Base-by-base conservation (phyloP, 139 green algal species). In the Picochlorum sp. region DNA sequence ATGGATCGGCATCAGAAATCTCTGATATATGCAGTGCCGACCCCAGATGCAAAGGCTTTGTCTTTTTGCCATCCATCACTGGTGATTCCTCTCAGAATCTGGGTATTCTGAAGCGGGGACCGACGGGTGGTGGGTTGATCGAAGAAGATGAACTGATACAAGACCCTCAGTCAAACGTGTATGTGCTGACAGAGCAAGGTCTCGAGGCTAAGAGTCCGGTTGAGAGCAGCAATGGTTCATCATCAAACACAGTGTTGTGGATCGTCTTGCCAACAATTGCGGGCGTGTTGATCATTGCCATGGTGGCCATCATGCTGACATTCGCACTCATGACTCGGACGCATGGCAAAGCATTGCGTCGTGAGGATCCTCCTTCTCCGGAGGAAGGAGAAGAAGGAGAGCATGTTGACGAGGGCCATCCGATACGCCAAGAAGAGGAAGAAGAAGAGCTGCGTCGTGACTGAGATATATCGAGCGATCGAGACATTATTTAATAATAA, bases 261-360 rank as follows among this genome's bases (percentile, higher is more conserved):
- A 71, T 71, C 9, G 54, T 71, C 34, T 38, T 71, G 56, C 65
- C 65, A 16, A 71, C 65, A 6, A 49, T 71, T 61, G 47, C 65
- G n/a, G 65, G 45, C 0, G 57, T 28, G 2, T 24, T 52, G 16
- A 26, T 54, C 18, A 41, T 71, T 6, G 8, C 57, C 4, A 55
- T 21, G 37, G 30, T 59, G 38, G 65, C 24, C 8, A 54, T 24
- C 7, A 54, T 65, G 16, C 50, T 60, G 16, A 44, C 26, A 1
- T 71, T 61, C 10, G 56, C 65, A 24, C 11, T 37, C 7, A 16
- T 71, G 11, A n/a, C 41, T 11, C 50, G 50, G 16, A 55, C 54
- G 10, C 37, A 45, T 18, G 11, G 8, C 7, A 41, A 41, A 41
- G 34, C 34, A 41, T 41, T 41, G 34, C 34, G 8, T 41, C 34